phyloP scores from a whole-genome alignment of 371 early-diverging fungal genomes.

The Mucor racemosus region DNA sequence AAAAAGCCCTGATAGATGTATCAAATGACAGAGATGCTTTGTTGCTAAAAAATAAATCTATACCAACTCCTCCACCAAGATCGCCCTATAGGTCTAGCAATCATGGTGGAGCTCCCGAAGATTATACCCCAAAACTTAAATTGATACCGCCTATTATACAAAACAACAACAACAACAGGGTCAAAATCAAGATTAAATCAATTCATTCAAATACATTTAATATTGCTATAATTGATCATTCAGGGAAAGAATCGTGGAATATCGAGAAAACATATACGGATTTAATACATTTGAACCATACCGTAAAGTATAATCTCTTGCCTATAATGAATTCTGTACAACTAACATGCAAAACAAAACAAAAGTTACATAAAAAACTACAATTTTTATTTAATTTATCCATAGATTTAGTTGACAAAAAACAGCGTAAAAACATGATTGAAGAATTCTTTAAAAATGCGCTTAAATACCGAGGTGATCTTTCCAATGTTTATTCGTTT shows the following conservation, averaged over 20 bases:
- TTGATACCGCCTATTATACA: neutral
- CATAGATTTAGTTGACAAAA: constrained; percentile 4
- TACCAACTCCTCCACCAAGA: constrained; percentile 26
- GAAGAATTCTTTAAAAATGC: neutral
- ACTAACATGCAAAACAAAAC: neutral
- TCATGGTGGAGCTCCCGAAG: constrained; percentile 4
- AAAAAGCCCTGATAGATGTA: constrained; percentile 48
- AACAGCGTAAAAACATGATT: neutral
- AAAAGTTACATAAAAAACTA: constrained; percentile 1
- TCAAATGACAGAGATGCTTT: constrained; percentile 52
- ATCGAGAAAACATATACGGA: constrained; percentile 85
- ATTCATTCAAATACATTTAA: neutral
- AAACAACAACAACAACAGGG: neutral
- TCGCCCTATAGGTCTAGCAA: constrained; percentile 26
- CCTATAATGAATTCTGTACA: neutral
- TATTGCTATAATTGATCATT: neutral
- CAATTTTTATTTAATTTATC: neutral
- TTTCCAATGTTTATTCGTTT: neutral
- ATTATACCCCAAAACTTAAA: neutral
- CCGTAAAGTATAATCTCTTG: neutral
- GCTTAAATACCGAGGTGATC: neutral
- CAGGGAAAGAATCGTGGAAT: constrained; percentile 67
- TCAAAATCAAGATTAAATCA: neutral
- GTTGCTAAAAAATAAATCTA: constrained; percentile 18
- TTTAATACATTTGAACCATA: constrained; percentile 68